Conservation (phyloP, 352 stramenopile genomes). For the Pythium oligandrum region DNA sequence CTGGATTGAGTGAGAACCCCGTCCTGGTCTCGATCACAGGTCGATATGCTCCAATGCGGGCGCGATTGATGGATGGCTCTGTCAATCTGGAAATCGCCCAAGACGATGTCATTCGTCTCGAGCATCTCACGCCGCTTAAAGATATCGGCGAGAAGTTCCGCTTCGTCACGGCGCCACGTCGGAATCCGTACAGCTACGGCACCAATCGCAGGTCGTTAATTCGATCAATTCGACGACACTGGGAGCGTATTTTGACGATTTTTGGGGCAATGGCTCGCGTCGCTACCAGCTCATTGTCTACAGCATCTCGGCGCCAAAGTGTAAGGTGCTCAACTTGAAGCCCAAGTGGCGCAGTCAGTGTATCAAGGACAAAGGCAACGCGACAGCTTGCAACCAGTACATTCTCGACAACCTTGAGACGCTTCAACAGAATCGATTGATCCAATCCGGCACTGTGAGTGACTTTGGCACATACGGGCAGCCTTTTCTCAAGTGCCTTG, state of each 20-base stretch:
- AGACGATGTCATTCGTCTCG: slow-evolving; percentile 7
- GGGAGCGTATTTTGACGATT: background rate
- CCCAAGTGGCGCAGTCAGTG: slow-evolving; percentile 18
- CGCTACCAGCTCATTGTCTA: background rate
- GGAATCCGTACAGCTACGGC: background rate
- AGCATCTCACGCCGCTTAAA: slow-evolving; percentile 23
- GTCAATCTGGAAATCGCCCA: slow-evolving; percentile 27
- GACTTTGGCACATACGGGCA: slow-evolving; percentile 39
- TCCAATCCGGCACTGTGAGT: slow-evolving; percentile 28
- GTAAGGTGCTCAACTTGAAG: background rate
- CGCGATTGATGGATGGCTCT: slow-evolving; percentile 9
- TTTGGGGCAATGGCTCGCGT: background rate
- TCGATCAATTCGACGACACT: background rate
- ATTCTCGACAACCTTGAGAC: slow-evolving; percentile 46
- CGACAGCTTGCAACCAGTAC: slow-evolving; percentile 33
- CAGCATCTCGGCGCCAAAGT: background rate
- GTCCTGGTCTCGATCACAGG: slow-evolving; percentile 14
- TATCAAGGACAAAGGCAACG: slow-evolving; percentile 17
- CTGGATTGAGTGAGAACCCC: slow-evolving; percentile 21
- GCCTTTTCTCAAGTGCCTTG: slow-evolving; percentile 46
- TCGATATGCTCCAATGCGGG: slow-evolving; percentile 16
- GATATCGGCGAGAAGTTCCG: slow-evolving; percentile 9
- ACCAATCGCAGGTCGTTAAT: background rate
- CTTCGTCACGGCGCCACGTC: background rate
- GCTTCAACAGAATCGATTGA: slow-evolving; percentile 25